Conservation (phyloP, 768 basidiomycete species). For the Podaxis sp. region DNA sequence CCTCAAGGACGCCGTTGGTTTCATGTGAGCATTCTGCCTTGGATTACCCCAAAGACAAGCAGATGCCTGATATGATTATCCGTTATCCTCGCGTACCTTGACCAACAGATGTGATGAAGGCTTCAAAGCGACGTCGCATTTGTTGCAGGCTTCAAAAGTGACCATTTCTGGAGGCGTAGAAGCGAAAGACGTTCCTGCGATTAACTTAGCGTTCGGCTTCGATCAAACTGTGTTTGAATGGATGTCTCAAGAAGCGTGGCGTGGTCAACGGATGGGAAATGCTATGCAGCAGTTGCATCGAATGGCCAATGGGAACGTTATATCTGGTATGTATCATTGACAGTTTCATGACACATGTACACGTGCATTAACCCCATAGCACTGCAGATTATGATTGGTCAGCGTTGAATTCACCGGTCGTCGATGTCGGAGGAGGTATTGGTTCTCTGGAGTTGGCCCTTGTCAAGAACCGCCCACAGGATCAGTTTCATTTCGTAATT, state of each 20-base stretch:
- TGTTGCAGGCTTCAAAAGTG: conserved; percentile 3
- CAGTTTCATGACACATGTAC: background rate
- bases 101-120: conserved; percentile 4
- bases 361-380: background rate
- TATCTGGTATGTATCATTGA: background rate
- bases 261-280: conserved; percentile 4
- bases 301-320: conserved; percentile 4
- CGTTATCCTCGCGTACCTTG: background rate
- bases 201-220: conserved; percentile 5
- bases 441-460: conserved; percentile 3
- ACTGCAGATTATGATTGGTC: conserved; percentile 8
- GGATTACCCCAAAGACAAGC: background rate
- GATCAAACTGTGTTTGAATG: conserved; percentile 4
- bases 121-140: conserved; percentile 6
- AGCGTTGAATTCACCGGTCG: background rate
- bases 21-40: background rate
- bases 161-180: background rate
- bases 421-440: conserved; percentile 7
- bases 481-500: background rate
- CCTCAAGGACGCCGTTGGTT: conserved; percentile 6
- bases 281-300: conserved; percentile 9
- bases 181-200: background rate
- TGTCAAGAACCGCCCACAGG: background rate
- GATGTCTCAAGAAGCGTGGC: conserved; percentile 11
- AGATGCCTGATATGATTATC: background rate